Percentiles rank a stretch among this genome's conserved stretches.
Conservation (phyloP, 2,329 filamentous ascomycete species). For the Delphinella strobiligena region DNA sequence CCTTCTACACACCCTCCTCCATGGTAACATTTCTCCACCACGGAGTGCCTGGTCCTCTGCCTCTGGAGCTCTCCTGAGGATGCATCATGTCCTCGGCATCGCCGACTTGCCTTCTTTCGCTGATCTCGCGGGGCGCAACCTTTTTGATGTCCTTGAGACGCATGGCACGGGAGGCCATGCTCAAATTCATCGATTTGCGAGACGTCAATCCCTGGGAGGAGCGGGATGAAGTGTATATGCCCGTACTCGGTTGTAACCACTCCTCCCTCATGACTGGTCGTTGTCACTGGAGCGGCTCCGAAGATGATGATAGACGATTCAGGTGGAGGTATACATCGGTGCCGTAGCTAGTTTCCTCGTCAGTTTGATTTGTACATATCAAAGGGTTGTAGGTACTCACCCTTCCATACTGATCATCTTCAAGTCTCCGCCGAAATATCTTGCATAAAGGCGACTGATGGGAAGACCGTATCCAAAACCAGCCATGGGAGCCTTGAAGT, state of each 20-base stretch:
- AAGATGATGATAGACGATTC: slow-evolving; percentile 88
- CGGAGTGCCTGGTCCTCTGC: slow-evolving; percentile 15
- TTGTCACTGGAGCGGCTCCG: slow-evolving; percentile 88
- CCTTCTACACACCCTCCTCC: slow-evolving; percentile 32
- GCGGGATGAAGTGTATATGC: slow-evolving; percentile 18
- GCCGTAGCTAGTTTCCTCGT: slow-evolving; percentile 56
- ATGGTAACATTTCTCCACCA: slow-evolving; percentile 40
- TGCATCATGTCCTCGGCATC: slow-evolving; percentile 61
- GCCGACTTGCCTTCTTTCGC: slow-evolving; percentile 79
- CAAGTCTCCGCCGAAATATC: slow-evolving; percentile 94
- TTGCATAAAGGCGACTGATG: slow-evolving; percentile 84
- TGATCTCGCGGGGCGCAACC: slow-evolving; percentile 50
- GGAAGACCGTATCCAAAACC: slow-evolving; percentile 97
- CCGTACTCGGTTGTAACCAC: slow-evolving; percentile 27
- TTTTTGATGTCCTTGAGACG: slow-evolving; percentile 39
- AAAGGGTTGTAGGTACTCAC: slow-evolving; percentile 40
- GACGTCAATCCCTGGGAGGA: slow-evolving; percentile 41
- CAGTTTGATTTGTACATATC: slow-evolving; percentile 13
- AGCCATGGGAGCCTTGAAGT: slow-evolving; percentile 99
- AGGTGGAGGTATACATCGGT: slow-evolving; percentile 98
- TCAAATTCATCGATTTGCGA: slow-evolving; percentile 29
- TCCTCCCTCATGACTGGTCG: slow-evolving; percentile 79
- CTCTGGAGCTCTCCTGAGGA: slow-evolving; percentile 46
- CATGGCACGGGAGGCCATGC: slow-evolving; percentile 38
- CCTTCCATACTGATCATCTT: slow-evolving; percentile 99